Evolutionary conservation across 805 yeast genomes (phyloP), one percentile per base, ranked within the genome.

Genomic region (Wickerhamomyces rabaulensis): DNA sequence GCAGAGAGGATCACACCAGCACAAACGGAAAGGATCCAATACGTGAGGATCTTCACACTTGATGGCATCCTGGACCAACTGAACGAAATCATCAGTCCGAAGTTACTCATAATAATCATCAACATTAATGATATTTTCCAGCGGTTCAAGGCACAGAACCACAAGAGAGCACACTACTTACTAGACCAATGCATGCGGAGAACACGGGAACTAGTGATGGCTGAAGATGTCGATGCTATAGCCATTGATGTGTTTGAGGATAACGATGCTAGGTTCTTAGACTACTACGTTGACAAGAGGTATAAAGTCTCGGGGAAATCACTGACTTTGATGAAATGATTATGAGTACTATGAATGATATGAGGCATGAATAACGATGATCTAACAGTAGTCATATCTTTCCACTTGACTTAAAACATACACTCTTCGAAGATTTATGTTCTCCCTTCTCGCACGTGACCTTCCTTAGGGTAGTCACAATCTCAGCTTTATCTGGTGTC

Each of bases 41-140:
- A 33, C 12, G 22, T 10, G n/a, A 16, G 21, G 15, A 16, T 16
- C 40, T 26, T 27, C 12, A 33, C 36, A 16, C 36, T 33, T 7
- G 36, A 33, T 33, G 36, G 36, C 3, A 33, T 33, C 6, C 36
- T 33, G 6, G 23, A 36, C 6, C 22, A 36, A 19, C 23, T 36
- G 7, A n/a, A 19, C 12, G 23, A 36, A 19, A 3, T 19, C 7
- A 20, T 9, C 5, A 19, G 8, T 6, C 10, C 22, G 8, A 36
- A 13, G 7, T 9, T 19, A 4, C 38, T 43, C 6, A 26, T 44
- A 2, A 26, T 47, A 6, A 25, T 43, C 3, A 19, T 41, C 2
- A 39, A 33, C 16, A 2, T 43, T 3, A 17, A 29, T 22, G 50
- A 44, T n/a, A 9, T 44, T 15, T 47, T 44, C 36, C 13, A 44